Evolutionary conservation across 2,329 filamentous ascomycete genomes (phyloP).

Genomic region (Beauveria sp.): DNA sequence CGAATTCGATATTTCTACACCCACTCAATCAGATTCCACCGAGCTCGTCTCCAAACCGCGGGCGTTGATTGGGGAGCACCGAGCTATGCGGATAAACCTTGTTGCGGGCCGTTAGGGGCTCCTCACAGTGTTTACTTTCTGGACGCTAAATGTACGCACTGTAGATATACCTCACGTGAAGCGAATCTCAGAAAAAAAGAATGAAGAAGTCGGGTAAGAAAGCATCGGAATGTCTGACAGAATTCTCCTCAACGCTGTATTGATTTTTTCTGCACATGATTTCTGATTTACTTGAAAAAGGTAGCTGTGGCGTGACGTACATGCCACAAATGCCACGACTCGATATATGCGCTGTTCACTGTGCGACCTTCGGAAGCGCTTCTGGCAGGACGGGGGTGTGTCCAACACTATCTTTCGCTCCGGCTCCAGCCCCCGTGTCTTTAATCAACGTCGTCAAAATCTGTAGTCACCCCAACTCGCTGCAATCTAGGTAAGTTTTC

Average conservation of each 20-base stretch:
- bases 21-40: not conserved
- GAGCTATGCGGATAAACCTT: constrained; percentile 22
- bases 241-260: not conserved
- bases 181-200: constrained; percentile 21
- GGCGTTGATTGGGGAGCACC: constrained; percentile 4
- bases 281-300: not conserved
- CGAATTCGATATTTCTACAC: not conserved
- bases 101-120: constrained; percentile 17
- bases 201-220: constrained; percentile 1
- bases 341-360: constrained; percentile 1
- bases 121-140: constrained; percentile 19
- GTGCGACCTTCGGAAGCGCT: constrained; percentile 7
- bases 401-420: constrained; percentile 8
- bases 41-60: not conserved
- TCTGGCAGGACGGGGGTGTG: constrained; percentile 4
- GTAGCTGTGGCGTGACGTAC: constrained; percentile 7
- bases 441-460: constrained; percentile 4
- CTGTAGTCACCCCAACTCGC: not conserved
- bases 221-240: not conserved
- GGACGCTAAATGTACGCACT: constrained; percentile 15
- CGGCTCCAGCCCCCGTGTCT: constrained; percentile 8
- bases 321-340: not conserved
- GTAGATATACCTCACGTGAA: constrained; percentile 29
- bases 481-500: constrained; percentile 3
- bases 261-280: not conserved